Evolutionary conservation across 75 land plant species (phyloP), one percentile per base, ranked within the genome.

Genomic region (Selaginella tamariscina): DNA sequence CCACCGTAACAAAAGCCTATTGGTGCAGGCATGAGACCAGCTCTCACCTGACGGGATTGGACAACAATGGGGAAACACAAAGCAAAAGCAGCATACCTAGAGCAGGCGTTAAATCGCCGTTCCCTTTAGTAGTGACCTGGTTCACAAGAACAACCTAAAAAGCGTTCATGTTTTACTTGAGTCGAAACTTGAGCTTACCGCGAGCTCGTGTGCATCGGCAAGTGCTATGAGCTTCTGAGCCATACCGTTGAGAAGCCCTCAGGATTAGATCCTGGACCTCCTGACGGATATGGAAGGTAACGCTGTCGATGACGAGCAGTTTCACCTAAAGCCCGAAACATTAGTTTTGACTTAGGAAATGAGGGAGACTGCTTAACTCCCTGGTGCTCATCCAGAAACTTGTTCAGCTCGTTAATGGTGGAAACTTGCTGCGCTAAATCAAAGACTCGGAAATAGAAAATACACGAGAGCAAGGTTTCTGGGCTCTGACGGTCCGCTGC

Each of bases 21-120:
- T 95, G 54, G 99, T 95, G 66, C 88, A 87, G 18, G 91, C 82
- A 75, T 90, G 99, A 8, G 99, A 83, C 99, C 99, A 95, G 75
- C 84, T 95, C 66, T 95, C 99, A 70, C 99, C 96, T 95, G 33
- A 21, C 63, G 11, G 54, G 18, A 13, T 13, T 13, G 18, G 54
- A 13, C 54, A 49, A 20, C 20, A 13, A 20, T 13, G 54, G 20
- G 54, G 11, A 49, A 49, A 49, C 11, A 20, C 29, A 65, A 65
- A 18, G 30, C 26, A 65, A 65, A 65, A 24, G 29, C 18, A 27
- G 66, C 30, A 69, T 75, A 89, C 94, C 94, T 70, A 89, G 71
- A 33, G 94, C 94, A 55, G 85, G 89, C 62, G 80, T 73, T 33
- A 86, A 65, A 27, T 84, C 86, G 63, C 84, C 85, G 27, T 70